Evolutionary conservation across 148 eudicot species (phyloP), one percentile per base, ranked within the genome.

Genomic region (Fagopyrum esculentum): DNA sequence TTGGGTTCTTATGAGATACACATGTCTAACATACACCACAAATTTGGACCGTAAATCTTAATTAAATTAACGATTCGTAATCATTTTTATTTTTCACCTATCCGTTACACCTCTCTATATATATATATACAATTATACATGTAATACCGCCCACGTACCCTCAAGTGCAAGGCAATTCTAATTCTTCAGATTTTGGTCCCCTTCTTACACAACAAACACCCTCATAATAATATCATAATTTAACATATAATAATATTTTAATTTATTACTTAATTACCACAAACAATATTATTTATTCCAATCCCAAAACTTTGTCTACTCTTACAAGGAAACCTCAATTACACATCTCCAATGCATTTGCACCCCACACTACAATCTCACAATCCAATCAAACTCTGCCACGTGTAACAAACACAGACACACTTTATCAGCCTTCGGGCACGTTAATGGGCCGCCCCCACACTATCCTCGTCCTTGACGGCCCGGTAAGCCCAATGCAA

Each of bases 401-500:
- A 61, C 68, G 68, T 61, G 68, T 61, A 26, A 26, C 44, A 61
- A 61, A 61, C 68, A 61, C 68, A 61, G 68, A 61, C 68, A 9
- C 68, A 61, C 16, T 61, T 61, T 44, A 61, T 3, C 29, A 29
- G 68, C 68, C 68, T 61, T 61, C 68, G 68, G 68, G 68, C 68
- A 61, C 68, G 68, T 29, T 22, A 61, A 26, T 61, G 68, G 68
- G 68, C 63, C 63, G 63, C 12, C 63, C 63, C 63, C 59, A 55
- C 59, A 55, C 59, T 55, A 55, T 6, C 59, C 63, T 57, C 63
- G 63, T 17, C 63, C 63, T 57, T 57, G 63, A 57, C 63, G 63
- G 63, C 63, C 63, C 63, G 63, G 63, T 57, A 57, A 57, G 63
- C 68, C 68, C 68, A 61, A 61, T 61, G 68, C 68, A 26, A 4